Base-by-base conservation (phyloP, 768 basidiomycete species). In the Hebeloma cylindrosporum region DNA sequence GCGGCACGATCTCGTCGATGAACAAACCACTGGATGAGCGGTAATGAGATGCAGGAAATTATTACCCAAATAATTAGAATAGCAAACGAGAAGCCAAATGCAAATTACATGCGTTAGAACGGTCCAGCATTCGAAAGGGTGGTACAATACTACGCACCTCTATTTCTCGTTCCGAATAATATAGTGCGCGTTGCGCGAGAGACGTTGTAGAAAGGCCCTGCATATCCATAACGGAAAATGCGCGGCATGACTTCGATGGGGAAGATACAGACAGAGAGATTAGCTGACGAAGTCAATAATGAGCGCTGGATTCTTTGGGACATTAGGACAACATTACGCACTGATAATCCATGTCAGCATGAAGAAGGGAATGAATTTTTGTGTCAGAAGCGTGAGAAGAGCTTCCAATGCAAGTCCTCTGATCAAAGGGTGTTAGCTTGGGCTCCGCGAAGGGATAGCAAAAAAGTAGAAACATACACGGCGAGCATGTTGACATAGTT, bases 331-430 rank as follows among this genome's bases (percentile, higher is more conserved):
- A n/a, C 11, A 16, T 16, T 18, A 61, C 73, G 34, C 50, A 79
- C 81, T 50, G 51, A 88, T 83, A 51, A 88, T 79, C 79, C 80
- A 82, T 6, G 74, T 35, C 30, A 85, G 62, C 57, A 85, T 71
- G 70, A 87, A 85, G 64, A 81, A 72, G 0, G 79, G 70, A 9
- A 83, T 60, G 47, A 77, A 77, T 43, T 67, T 66, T 11, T 60
- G 5, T 2, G 79, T 83, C 40, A 86, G 56, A 10, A 85, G 54
- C 2, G 77, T 79, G 26, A 83, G 60, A 60, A 82, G 60, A 3
- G 82, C 61, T 50, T 86, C 84, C 11, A 85, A 48, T 0, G 80
- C 81, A 6, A 85, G 65, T 5, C 84, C 83, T 28, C 82, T 83
- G 27, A 1, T 18, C 7, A 31, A n/a, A 28, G 21, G 11, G 41